A percentile compares a stretch with the other conserved stretches of the same genome.
Conservation (phyloP, 495 filamentous ascomycete species). For the Elaphomyces granulatus region DNA sequence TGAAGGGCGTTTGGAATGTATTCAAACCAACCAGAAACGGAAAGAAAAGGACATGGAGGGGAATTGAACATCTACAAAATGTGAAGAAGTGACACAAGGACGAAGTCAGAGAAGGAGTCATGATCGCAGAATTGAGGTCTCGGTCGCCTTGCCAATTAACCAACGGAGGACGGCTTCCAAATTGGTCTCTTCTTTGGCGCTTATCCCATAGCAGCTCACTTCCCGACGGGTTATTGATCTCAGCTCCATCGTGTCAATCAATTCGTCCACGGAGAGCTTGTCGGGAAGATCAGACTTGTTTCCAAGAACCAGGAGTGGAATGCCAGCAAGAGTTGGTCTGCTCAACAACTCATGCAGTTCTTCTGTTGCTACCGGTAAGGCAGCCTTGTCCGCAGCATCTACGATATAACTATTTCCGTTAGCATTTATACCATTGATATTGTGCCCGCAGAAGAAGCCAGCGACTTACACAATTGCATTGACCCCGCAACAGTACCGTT, state of each 20-base stretch:
- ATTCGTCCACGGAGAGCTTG: constrained; percentile 80
- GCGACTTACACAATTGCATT: constrained; percentile 79
- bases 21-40: background rate
- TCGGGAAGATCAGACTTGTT: constrained; percentile 91
- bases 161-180: constrained; percentile 93
- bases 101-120: background rate
- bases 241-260: constrained; percentile 86
- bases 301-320: constrained; percentile 88
- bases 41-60: constrained; percentile 1
- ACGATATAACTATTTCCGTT: constrained; percentile 62
- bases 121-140: background rate
- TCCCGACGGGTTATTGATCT: constrained; percentile 83
- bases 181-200: constrained; percentile 96
- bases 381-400: constrained; percentile 69
- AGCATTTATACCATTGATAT: constrained; percentile 3
- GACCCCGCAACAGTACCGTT: constrained; percentile 92
- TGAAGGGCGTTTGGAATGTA: constrained; percentile 7
- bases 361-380: constrained; percentile 76
- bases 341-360: constrained; percentile 81
- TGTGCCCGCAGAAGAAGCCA: background rate
- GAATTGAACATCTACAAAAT: background rate
- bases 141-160: constrained; percentile 78
- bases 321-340: constrained; percentile 73
- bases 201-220: constrained; percentile 98
- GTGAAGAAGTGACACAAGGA: background rate